Percentiles rank a stretch among this genome's conserved stretches.
Evolutionary conservation across 2,329 filamentous ascomycete species (phyloP).

Genomic region (Calycina marina): DNA sequence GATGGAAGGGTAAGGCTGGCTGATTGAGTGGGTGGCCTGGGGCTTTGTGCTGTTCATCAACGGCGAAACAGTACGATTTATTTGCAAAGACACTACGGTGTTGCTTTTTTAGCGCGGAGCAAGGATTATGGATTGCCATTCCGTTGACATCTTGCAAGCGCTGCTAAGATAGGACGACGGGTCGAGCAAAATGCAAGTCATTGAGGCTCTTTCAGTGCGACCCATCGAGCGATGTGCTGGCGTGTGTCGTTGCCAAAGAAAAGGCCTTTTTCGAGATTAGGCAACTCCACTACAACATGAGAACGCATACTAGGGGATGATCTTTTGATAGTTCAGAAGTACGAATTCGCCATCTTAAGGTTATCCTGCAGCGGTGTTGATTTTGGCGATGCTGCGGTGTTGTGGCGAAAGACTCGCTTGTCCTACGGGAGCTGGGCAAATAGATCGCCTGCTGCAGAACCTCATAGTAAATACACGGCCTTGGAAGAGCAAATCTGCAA

Average conservation of each 20-base stretch:
- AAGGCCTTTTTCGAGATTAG: conserved; percentile 45
- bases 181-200: conserved; percentile 21
- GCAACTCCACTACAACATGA: conserved; percentile 43
- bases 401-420: conserved; percentile 20
- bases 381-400: conserved; percentile 19
- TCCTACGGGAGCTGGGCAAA: conserved; percentile 16
- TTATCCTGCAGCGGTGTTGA: conserved; percentile 20
- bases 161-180: conserved; percentile 26
- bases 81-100: conserved; percentile 30
- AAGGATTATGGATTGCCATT: conserved; percentile 21
- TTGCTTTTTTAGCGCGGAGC: conserved; percentile 22
- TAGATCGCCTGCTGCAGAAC: conserved; percentile 12
- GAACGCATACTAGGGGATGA: conserved; percentile 23
- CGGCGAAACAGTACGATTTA: conserved; percentile 49
- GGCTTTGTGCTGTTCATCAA: conserved; percentile 30
- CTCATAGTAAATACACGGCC: conserved; percentile 8
- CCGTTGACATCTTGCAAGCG: conserved; percentile 17
- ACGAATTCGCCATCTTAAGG: conserved; percentile 20
- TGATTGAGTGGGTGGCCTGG: conserved; percentile 21
- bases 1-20: conserved; percentile 23
- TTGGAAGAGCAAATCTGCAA: conserved; percentile 3
- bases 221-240: conserved; percentile 75
- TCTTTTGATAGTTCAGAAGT: conserved; percentile 20
- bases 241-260: conserved; percentile 73
- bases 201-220: conserved; percentile 53